Conservation (phyloP, 1,139 yeast genomes). For the Blastobotrys arbuscula region DNA sequence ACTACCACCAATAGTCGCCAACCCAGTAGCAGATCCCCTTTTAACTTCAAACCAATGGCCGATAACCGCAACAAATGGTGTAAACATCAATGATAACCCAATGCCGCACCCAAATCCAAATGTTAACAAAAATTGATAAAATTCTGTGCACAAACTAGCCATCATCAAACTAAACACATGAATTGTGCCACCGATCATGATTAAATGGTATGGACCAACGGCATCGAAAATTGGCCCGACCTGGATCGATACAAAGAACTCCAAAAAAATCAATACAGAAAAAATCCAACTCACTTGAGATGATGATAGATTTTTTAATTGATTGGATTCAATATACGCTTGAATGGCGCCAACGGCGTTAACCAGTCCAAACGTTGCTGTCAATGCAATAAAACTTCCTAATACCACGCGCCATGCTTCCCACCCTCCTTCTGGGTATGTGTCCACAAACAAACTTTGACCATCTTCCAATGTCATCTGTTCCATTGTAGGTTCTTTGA, state of each 20-base stretch:
- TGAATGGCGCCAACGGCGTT: slow-evolving; percentile 68
- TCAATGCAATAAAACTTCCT: slow-evolving; percentile 60
- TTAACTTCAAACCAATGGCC: slow-evolving; percentile 57
- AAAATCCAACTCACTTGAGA: slow-evolving; percentile 64
- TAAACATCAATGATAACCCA: slow-evolving; percentile 55
- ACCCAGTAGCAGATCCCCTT: slow-evolving; percentile 56
- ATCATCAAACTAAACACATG: slow-evolving; percentile 49
- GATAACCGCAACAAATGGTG: slow-evolving; percentile 54
- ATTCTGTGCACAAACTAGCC: slow-evolving; percentile 47
- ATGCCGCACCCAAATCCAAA: slow-evolving; percentile 52
- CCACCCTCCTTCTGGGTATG: slow-evolving; percentile 37
- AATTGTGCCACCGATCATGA: slow-evolving; percentile 43
- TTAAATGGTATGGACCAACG: slow-evolving; percentile 49
- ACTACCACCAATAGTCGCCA: slow-evolving; percentile 65
- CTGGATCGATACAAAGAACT: slow-evolving; percentile 51
- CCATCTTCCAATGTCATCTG: slow-evolving; percentile 8
- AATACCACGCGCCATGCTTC: slow-evolving; percentile 51
- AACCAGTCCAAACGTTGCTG: slow-evolving; percentile 59
- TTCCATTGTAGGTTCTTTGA: slow-evolving; percentile 7
- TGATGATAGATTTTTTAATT: slow-evolving; percentile 41
- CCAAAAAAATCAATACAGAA: slow-evolving; percentile 51
- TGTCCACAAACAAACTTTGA: slow-evolving; percentile 1
- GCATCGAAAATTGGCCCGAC: slow-evolving; percentile 60
- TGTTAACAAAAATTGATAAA: slow-evolving; percentile 55
- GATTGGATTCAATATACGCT: slow-evolving; percentile 55